phyloP scores from a whole-genome alignment of 495 filamentous ascomycete genomes.

The Penicillium atrosanguineum region DNA sequence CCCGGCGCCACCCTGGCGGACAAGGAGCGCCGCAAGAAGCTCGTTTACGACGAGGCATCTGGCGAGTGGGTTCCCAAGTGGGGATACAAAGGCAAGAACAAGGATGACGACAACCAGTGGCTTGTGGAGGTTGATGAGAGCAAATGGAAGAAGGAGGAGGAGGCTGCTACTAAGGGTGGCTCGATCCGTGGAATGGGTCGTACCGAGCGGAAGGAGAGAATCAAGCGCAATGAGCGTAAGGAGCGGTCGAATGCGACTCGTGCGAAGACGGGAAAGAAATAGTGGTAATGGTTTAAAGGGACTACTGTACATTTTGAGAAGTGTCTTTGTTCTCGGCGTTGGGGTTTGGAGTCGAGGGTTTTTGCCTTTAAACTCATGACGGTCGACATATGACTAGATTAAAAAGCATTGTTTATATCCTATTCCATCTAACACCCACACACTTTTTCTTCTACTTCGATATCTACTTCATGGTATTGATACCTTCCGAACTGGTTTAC shows the following conservation, averaged over 20 bases:
- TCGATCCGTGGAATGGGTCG: constrained; percentile 60
- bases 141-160: constrained; percentile 62
- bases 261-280: constrained; percentile 38
- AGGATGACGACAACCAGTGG: constrained; percentile 74
- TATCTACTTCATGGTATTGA: no score
- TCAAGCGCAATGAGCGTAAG: constrained; percentile 69
- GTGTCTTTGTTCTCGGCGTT: constrained; percentile 24
- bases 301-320: constrained; percentile 13
- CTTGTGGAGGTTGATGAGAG: constrained; percentile 87
- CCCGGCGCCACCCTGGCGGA: constrained; percentile 42
- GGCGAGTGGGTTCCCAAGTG: constrained; percentile 89
- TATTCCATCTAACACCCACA: constrained; percentile 3
- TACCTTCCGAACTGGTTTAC: no score
- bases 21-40: constrained; percentile 71
- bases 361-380: background rate
- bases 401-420: constrained; percentile 25
- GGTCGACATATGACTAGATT: background rate
- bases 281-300: constrained; percentile 2
- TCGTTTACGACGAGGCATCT: constrained; percentile 77
- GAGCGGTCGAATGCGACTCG: constrained; percentile 65
- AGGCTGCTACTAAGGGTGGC: constrained; percentile 56
- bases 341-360: constrained; percentile 26
- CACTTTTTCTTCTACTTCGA: constrained; percentile 10
- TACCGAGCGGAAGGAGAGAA: constrained; percentile 59
- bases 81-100: constrained; percentile 93